Evolutionary conservation across 148 eudicot genomes (phyloP), one percentile per base, ranked within the genome.

Genomic region (Rhododendron griersonianum): DNA sequence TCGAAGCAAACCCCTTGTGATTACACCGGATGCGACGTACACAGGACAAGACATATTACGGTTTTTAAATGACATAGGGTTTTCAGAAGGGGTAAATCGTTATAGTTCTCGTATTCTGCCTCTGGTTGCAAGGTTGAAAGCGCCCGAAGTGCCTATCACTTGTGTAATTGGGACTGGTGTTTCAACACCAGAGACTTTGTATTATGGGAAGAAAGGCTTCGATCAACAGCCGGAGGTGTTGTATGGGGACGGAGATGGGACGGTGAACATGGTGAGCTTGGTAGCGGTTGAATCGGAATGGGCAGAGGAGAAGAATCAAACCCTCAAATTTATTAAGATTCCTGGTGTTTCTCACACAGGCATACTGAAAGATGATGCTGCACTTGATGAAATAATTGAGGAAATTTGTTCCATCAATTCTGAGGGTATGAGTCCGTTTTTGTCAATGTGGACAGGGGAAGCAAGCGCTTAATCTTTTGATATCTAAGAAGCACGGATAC

Each of bases 171-270:
- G 99, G 21, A 88, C 90, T 0, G 93, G 92, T 0, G 87, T 95
- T 0, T 76, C 85, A 55, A 97, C 98, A 3, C 89, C 93, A 1
- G 96, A 95, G 87, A 91, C 92, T 2, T 86, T 95, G 93, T 88
- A 93, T 33, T 97, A 95, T 39, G 93, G 89, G 59, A 85, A 81
- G 0, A 59, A 73, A 13, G 99, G 98, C 18, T 97, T 92, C 39
- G 99, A 94, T 79, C 84, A 87, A 90, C 92, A 90, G 86, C 98
- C 98, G 11, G 89, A 93, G 81, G 76, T 95, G 25, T 84, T 86
- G 35, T 93, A 93, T 65, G 99, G 99, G 3, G 96, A 97, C 47
- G 99, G 99, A 2, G 99, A 97, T 87, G 99, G 99, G 53, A 97
- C 98, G 0, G 99, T 97, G 83, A 97, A 97, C 75, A 87, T 93